Evolutionary conservation across 352 stramenopile species (phyloP).

Genomic region (Phytophthora pinifolia): DNA sequence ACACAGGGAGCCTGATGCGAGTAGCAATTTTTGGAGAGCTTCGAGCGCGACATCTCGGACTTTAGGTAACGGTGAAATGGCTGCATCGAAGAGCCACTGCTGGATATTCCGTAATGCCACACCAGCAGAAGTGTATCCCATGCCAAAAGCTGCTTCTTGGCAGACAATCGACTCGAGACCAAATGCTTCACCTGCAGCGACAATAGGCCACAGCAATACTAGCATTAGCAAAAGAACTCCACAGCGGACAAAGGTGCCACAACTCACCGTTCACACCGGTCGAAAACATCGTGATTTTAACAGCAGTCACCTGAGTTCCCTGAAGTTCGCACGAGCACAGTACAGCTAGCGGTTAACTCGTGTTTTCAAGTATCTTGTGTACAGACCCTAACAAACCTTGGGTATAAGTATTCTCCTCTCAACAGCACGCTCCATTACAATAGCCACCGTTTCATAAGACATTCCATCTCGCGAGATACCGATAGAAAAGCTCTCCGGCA

Average conservation of each 20-base stretch:
- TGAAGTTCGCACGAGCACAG: constrained; percentile 15
- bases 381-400: constrained; percentile 33
- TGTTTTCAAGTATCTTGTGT: neutral
- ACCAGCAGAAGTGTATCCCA: constrained; percentile 50
- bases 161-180: constrained; percentile 55
- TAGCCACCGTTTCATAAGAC: constrained; percentile 49
- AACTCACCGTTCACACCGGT: constrained; percentile 27
- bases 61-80: constrained; percentile 41
- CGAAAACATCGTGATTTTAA: constrained; percentile 54
- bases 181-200: constrained; percentile 36
- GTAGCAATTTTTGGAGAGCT: constrained; percentile 57
- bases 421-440: constrained; percentile 32
- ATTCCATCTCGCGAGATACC: constrained; percentile 46
- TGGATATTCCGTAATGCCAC: constrained; percentile 64
- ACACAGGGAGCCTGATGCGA: constrained; percentile 82
- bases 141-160: constrained; percentile 45
- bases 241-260: neutral
- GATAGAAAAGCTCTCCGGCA: constrained; percentile 45
- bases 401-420: constrained; percentile 43
- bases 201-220: neutral
- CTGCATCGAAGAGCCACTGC: constrained; percentile 65
- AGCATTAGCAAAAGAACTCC: constrained; percentile 2
- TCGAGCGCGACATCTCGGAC: constrained; percentile 66
- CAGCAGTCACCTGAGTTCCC: constrained; percentile 32
- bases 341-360: constrained; percentile 3